These are phyloP conservation scores for Dictyostelium intermedium DNA, from an alignment of 78 protist species.

Conservation along the genomic window DNA sequence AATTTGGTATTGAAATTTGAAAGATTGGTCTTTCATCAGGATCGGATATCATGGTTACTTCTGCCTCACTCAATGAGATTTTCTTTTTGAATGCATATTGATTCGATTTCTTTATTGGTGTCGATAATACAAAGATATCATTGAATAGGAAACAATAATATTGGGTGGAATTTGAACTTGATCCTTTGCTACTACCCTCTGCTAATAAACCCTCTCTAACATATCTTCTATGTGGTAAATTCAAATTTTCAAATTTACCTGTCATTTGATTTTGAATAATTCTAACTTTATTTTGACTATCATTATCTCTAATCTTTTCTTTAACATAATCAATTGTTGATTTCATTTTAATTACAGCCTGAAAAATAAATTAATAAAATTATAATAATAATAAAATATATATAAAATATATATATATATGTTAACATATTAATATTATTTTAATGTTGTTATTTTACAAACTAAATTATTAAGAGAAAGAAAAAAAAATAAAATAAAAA, in stretches of 20 bases:
- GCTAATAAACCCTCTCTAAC: conserved; percentile 33
- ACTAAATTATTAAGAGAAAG: too few relatives aligned
- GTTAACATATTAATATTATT: background rate
- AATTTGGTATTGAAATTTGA: conserved; percentile 12
- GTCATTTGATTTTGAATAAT: conserved; percentile 23
- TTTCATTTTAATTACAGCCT: conserved; percentile 70
- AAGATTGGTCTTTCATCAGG: conserved; percentile 45
- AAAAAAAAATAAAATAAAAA: background rate
- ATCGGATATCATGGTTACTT: background rate
- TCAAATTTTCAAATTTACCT: conserved; percentile 60
- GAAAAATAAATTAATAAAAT: too few relatives aligned
- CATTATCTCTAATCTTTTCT: conserved; percentile 61
- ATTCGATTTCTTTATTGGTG: conserved; percentile 21
- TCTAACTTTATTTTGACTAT: conserved; percentile 73
- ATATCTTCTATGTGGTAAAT: conserved; percentile 76
- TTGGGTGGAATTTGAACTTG: background rate
- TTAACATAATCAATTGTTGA: conserved; percentile 68
- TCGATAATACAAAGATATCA: conserved; percentile 14
- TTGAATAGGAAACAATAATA: conserved; percentile 54
- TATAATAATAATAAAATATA: background rate
- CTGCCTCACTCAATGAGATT: conserved; percentile 12
- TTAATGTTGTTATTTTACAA: background rate
- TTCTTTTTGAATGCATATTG: conserved; percentile 15
- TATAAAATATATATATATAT: background rate
- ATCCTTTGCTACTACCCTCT: background rate